Percentiles rank a stretch among this genome's conserved stretches.
Evolutionary conservation across 352 stramenopile genomes (phyloP).

Genomic region (Globisporangium radiosum): DNA sequence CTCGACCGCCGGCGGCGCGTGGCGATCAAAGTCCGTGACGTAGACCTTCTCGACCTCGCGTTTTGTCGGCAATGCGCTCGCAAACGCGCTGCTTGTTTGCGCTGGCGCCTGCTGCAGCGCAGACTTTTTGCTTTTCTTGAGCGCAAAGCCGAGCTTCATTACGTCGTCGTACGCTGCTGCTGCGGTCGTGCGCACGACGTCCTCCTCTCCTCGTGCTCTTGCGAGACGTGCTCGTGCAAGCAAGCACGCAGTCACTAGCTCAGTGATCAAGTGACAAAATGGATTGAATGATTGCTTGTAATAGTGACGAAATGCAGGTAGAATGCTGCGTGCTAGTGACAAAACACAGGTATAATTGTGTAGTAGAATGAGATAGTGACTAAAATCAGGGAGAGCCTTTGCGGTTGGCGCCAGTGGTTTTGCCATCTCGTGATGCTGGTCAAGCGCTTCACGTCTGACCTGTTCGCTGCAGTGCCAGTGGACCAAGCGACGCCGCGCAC

Average conservation of each 20-base stretch:
- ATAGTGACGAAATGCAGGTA: too few species aligned
- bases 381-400: too few species aligned
- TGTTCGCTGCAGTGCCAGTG: background rate
- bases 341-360: too few species aligned
- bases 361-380: too few species aligned
- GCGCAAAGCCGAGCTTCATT: constrained; percentile 61
- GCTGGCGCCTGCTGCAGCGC: constrained; percentile 9
- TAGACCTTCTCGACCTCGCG: constrained; percentile 40
- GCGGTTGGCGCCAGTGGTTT: background rate
- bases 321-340: too few species aligned
- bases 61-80: constrained; percentile 6
- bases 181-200: background rate
- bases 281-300: too few species aligned
- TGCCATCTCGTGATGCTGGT: background rate
- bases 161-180: background rate
- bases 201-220: too few species aligned
- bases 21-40: constrained; percentile 68
- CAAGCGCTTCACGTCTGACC: too few species aligned
- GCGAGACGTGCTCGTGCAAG: background rate
- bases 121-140: constrained; percentile 68
- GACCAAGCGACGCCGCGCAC: background rate
- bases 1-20: constrained; percentile 20
- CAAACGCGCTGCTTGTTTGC: constrained; percentile 17
- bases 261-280: too few species aligned
- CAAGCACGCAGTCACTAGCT: too few species aligned